Evolutionary conservation across 1,139 yeast species (phyloP), one percentile per base, ranked within the genome.

Genomic region (Yamadazyma kanchanaburiensis): DNA sequence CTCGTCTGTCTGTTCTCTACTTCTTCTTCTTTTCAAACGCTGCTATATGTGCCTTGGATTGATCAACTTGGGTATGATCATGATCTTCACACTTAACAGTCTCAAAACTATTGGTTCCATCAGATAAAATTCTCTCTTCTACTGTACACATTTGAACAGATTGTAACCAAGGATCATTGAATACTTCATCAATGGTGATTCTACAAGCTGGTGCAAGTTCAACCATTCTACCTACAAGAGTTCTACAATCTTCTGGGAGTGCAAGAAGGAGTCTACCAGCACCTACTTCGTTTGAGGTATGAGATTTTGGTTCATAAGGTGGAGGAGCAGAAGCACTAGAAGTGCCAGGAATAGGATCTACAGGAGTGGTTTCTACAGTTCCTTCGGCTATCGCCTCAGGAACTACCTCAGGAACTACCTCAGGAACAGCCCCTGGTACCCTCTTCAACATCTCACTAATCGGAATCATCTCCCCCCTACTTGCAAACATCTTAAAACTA

Each of bases 1-100:
- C n/a, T n/a, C n/a, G n/a, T n/a, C n/a, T n/a, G n/a, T n/a, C n/a
- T n/a, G 37, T 33, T 37, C 52, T 62, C 45, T 72, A 69, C 51
- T 71, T 76, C 55, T 81, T 83, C 45, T 73, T 78, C 65, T 80
- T 84, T 51, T 89, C 96, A 44, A 87, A 72, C 31, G 94, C 84
- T 11, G 96, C 96, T 59, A 89, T 89, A 55, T 89, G 97, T 0
- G 96, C 97, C 47, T 86, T 94, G 36, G 87, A 80, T 54, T 86
- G 95, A 46, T 87, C 95, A 30, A 89, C 96, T 45, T 77, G 78
- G 1, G 96, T 85, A 53, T 89, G 97, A 25, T 69, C 71, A 52
- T 89, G 97, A 48, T 76, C 80, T 4, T 62, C 58, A 25, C 75
- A 70, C 33, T 53, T 53, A 21, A 58, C 48, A 6, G 63, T 66